Conservation (phyloP, 805 yeast genomes). For the Pichia cephalocereana region DNA sequence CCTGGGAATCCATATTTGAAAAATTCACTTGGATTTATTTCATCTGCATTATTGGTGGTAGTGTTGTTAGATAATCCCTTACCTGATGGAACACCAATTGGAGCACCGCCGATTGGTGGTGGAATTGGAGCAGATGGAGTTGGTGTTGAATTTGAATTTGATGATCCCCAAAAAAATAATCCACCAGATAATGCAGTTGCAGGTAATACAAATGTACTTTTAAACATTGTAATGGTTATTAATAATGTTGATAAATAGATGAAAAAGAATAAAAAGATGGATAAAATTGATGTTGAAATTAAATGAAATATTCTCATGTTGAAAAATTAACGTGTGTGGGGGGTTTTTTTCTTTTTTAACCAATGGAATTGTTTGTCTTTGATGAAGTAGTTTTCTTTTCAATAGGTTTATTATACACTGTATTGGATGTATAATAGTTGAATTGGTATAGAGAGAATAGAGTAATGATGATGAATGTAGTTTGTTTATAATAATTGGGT, state of each 20-base stretch:
- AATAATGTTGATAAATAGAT: not conserved
- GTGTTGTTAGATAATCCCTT: not conserved
- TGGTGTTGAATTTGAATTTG: not conserved
- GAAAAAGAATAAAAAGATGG: not conserved
- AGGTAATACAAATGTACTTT: constrained; percentile 10
- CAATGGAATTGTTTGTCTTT: no score
- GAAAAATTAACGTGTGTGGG: no score
- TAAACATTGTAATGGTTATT: constrained; percentile 8
- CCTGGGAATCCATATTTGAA: constrained; percentile 94
- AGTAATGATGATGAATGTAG: no score
- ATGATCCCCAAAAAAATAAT: constrained; percentile 22
- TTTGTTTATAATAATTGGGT: no score
- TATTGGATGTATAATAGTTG: no score
- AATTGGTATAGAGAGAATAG: no score
- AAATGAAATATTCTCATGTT: not conserved
- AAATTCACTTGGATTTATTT: constrained; percentile 66
- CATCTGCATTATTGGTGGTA: constrained; percentile 16
- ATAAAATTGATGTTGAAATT: not conserved
- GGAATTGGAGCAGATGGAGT: constrained; percentile 13
- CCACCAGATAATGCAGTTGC: constrained; percentile 18
- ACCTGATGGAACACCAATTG: constrained; percentile 1
- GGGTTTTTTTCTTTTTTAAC: no score
- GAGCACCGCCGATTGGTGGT: not conserved
- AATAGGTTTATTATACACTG: no score
- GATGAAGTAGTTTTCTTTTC: no score